Percentiles rank a stretch among this genome's conserved stretches.
phyloP scores from a whole-genome alignment of 2,329 filamentous ascomycete species.

The Exophiala xenobiotica region DNA sequence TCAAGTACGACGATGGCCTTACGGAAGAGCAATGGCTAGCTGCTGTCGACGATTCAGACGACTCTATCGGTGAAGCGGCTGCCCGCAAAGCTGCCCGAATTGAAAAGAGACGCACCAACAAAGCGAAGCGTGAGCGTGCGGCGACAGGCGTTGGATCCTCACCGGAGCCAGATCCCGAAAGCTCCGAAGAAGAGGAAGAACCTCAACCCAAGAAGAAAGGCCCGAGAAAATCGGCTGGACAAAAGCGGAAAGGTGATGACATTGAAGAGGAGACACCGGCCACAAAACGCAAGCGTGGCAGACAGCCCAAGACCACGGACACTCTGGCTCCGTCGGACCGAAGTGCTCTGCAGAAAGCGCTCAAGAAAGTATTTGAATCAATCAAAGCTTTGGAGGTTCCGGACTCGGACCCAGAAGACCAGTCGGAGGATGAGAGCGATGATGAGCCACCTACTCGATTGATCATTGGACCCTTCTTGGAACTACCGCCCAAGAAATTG shows the following conservation, averaged over 20 bases:
- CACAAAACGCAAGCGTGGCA: constrained; percentile 74
- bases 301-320: constrained; percentile 62
- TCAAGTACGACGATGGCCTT: constrained; percentile 93
- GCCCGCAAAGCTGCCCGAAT: constrained; percentile 84
- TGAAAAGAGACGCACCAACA: constrained; percentile 75
- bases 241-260: constrained; percentile 83
- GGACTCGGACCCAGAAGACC: constrained; percentile 52
- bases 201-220: constrained; percentile 73
- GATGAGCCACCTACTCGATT: constrained; percentile 64
- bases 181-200: constrained; percentile 49
- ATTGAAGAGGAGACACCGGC: constrained; percentile 73
- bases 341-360: constrained; percentile 72
- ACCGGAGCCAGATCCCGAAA: constrained; percentile 74
- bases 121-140: constrained; percentile 58
- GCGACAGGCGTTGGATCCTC: constrained; percentile 62
- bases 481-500: constrained; percentile 80
- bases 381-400: constrained; percentile 84
- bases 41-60: constrained; percentile 95
- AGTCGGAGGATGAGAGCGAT: constrained; percentile 52
- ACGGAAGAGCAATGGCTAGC: constrained; percentile 99
- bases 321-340: constrained; percentile 69
- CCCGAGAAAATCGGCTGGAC: constrained; percentile 68
- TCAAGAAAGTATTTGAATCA: constrained; percentile 73
- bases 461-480: constrained; percentile 92
- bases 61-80: constrained; percentile 88